Conservation (phyloP, 768 basidiomycete genomes). For the Macrocybe gigantea region DNA sequence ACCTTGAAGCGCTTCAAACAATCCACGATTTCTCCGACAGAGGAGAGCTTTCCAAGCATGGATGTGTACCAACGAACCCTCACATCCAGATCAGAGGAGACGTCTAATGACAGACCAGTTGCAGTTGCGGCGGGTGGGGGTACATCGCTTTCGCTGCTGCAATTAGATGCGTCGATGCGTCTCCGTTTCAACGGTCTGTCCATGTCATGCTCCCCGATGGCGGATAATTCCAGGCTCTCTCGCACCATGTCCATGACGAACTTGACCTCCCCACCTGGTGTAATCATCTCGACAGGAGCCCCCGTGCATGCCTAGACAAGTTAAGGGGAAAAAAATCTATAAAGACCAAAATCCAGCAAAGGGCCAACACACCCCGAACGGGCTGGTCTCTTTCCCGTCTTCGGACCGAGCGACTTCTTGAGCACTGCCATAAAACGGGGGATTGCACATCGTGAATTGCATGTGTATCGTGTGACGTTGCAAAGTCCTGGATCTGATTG, state of each 20-base stretch:
- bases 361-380: constrained; percentile 56
- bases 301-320: constrained; percentile 74
- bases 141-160: neutral
- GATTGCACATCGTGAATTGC: constrained; percentile 92
- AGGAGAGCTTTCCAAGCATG: constrained; percentile 84
- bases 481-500: neutral
- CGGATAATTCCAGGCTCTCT: constrained; percentile 51
- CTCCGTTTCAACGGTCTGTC: neutral
- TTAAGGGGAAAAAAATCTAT: neutral
- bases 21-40: constrained; percentile 56
- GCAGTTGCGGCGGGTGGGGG: neutral
- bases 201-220: neutral
- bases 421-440: constrained; percentile 82
- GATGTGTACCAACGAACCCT: constrained; percentile 82
- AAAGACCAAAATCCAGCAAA: neutral
- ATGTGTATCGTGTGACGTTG: constrained; percentile 28
- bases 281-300: constrained; percentile 83
- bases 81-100: neutral
- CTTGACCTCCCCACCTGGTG: constrained; percentile 74
- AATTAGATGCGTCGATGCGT: neutral
- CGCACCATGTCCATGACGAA: constrained; percentile 76
- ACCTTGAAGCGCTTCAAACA: constrained; percentile 38
- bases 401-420: constrained; percentile 62
- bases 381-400: constrained; percentile 54
- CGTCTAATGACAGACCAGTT: neutral